Conservation (phyloP, 139 green algal species). For the Chlorella sp. region DNA sequence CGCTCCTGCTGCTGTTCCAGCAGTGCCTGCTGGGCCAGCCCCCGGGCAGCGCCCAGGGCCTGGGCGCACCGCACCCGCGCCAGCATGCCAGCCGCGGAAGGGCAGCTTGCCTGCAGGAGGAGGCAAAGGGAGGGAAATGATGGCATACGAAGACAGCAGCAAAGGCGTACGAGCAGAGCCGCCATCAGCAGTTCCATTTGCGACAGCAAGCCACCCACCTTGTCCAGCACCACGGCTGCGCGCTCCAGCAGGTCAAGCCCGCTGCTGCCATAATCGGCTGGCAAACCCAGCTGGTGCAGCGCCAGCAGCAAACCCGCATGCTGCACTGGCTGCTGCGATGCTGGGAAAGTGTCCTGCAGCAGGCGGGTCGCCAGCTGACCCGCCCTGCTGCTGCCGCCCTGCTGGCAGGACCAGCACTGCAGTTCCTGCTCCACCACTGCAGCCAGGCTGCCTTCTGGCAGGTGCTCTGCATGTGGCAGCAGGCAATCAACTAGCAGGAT, state of each 20-base stretch:
- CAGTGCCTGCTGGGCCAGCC: neutral
- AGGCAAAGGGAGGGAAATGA: no score
- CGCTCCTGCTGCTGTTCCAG: constrained; percentile 39
- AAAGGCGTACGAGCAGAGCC: neutral
- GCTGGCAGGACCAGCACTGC: neutral
- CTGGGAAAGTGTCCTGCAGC: neutral
- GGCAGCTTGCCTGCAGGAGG: neutral
- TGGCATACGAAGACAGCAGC: no score
- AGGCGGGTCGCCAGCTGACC: neutral
- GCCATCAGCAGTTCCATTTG: neutral
- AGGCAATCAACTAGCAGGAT: neutral
- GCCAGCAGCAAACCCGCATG: constrained; percentile 35
- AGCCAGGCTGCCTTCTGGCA: neutral
- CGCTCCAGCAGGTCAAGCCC: neutral
- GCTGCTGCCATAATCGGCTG: neutral
- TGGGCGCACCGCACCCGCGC: neutral
- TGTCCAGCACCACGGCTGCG: neutral
- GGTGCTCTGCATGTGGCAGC: neutral
- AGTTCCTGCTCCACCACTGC: constrained; percentile 10
- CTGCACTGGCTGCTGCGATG: neutral
- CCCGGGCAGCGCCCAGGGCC: neutral
- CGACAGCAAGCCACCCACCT: neutral
- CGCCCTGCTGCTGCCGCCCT: neutral
- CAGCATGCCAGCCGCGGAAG: neutral
- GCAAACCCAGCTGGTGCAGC: neutral